A percentile compares a stretch with the other conserved stretches of the same genome.
These are phyloP conservation scores for Aspergillus pseudoviridinutans DNA, from an alignment of 2,329 filamentous ascomycete genomes.

Conservation along the genomic window DNA sequence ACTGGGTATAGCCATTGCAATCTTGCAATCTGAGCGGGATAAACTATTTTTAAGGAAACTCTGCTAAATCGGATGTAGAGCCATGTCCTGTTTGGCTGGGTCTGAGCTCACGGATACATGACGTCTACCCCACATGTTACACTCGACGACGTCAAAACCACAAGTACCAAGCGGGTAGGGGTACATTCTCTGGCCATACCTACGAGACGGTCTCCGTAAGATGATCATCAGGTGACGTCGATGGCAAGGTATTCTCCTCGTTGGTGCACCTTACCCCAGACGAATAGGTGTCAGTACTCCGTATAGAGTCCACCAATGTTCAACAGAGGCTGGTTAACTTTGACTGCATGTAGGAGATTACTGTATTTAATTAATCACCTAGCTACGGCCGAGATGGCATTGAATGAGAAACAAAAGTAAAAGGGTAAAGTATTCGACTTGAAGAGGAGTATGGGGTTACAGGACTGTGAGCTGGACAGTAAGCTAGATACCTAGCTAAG, in stretches of 20 bases:
- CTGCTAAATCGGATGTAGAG: not conserved
- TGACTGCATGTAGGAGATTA: not conserved
- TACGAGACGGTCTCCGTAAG: not conserved
- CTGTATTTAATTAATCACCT: not conserved
- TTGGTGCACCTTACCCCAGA: not conserved
- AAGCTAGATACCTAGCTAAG: not conserved
- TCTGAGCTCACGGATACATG: not conserved
- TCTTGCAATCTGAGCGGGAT: conserved; percentile 1
- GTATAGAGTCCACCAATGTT: too few species aligned
- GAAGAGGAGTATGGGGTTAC: too few species aligned
- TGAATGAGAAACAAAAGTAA: not conserved
- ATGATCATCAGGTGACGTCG: conserved; percentile 28
- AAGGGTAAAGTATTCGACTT: too few species aligned
- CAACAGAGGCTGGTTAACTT: not conserved
- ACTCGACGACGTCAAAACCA: not conserved
- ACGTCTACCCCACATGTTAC: conserved; percentile 17
- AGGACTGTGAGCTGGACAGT: not conserved
- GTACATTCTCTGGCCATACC: not conserved
- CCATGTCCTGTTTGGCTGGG: not conserved
- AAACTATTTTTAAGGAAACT: not conserved
- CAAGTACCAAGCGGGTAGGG: not conserved
- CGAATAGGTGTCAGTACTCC: not conserved
- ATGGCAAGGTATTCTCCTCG: not conserved
- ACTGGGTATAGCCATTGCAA: conserved; percentile 12
- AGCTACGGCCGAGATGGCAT: not conserved